These are phyloP conservation scores for Neofusicoccum ribis DNA, from an alignment of 2,329 filamentous ascomycete genomes.

Conservation along the genomic window DNA sequence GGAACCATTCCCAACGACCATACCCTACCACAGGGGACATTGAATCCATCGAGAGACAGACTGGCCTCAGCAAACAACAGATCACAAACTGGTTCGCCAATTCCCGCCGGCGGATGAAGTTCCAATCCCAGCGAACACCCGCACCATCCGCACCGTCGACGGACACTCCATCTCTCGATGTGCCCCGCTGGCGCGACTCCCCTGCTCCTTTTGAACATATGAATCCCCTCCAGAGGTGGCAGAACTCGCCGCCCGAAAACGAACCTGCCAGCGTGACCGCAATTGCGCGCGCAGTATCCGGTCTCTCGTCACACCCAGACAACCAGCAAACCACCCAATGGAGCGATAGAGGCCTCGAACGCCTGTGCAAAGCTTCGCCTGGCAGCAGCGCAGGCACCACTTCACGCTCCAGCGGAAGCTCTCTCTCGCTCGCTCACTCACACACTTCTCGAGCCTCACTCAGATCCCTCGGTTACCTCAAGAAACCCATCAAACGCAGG, in stretches of 20 bases:
- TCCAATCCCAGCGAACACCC: conserved; percentile 19
- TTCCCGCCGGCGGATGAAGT: conserved; percentile 28
- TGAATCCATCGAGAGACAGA: conserved; percentile 24
- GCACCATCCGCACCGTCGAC: neutral
- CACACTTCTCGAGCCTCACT: conserved; percentile 24
- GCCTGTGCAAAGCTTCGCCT: conserved; percentile 24
- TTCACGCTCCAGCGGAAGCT: conserved; percentile 25
- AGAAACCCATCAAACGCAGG: neutral
- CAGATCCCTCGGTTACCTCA: conserved; percentile 1
- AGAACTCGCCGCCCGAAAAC: conserved; percentile 31
- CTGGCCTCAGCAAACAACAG: conserved; percentile 29
- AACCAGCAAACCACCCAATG: neutral
- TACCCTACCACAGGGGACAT: conserved; percentile 24
- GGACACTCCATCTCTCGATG: neutral
- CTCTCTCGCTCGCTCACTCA: conserved; percentile 4
- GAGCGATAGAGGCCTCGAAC: neutral
- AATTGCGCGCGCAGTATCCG: conserved; percentile 30
- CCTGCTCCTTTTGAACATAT: conserved; percentile 14
- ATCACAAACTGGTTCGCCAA: conserved; percentile 34
- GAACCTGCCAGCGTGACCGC: conserved; percentile 28
- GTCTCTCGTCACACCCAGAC: neutral
- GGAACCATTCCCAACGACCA: conserved; percentile 22
- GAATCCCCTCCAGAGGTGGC: conserved; percentile 32
- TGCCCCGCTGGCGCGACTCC: conserved; percentile 16
- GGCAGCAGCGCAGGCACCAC: conserved; percentile 28